Evolutionary conservation across 768 basidiomycete genomes (phyloP), one percentile per base, ranked within the genome.

Genomic region (Mycena olivaceomarginata): DNA sequence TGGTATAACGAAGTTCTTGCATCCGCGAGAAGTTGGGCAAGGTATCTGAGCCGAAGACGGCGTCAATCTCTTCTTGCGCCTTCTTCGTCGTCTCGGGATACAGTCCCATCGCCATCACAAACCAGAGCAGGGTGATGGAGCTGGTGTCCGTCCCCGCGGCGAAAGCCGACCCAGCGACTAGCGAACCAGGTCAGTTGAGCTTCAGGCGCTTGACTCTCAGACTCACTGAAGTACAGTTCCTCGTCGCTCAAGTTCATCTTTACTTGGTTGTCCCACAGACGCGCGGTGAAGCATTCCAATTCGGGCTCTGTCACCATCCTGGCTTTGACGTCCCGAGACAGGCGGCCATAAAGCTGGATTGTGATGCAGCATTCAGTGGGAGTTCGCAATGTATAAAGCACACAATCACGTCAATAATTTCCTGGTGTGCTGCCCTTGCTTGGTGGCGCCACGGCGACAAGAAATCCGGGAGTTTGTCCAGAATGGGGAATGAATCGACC

Each of bases 51-150:
- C 13, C 18, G 57, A 60, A 70, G 12, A 70, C 41, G 2, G 69
- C 22, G 16, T 70, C 69, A 11, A 70, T 43, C 22, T 31, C 31
- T 31, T 31, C 31, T 31, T 31, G 31, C 2, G 31, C 31, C 31
- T 31, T 31, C 31, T 31, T 70, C 69, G 31, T 43, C 57, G 69
- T 31, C 10, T 5, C 69, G 2, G 51, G 69, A 25, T 37, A 60
- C 5, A 45, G 15, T 37, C 25, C 59, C 69, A 70, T 70, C 9
- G 69, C 69, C 41, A 70, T 60, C 8, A 70, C 11, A 16, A 70
- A 70, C 69, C 69, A 70, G 41, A 43, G 69, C 11, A 70, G 41
- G n/a, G 69, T 31, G 31, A 31, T 31, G 31, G 31, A 31, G 31
- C 31, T 31, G 31, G 31, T 31, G 31, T 31, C 31, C 31, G 31